A percentile compares a stretch with the other conserved stretches of the same genome.
Evolutionary conservation across 176 grass and related monocot species (phyloP).

Genomic region (Melocanna baccifera): DNA sequence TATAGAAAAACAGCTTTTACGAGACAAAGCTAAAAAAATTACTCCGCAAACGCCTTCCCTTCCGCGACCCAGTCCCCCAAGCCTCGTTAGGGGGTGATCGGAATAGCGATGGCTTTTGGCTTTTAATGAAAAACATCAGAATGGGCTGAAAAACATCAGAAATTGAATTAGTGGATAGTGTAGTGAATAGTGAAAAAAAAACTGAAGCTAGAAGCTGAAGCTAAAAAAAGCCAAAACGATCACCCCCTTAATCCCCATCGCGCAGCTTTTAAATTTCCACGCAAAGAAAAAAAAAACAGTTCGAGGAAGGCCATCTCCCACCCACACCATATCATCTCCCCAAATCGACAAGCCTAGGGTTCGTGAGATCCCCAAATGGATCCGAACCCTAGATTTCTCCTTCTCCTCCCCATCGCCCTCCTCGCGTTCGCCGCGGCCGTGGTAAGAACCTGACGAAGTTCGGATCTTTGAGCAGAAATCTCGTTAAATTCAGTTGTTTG

Average conservation of each 20-base stretch:
- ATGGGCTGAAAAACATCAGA: no score
- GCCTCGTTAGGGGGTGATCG: no score
- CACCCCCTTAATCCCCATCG: neutral
- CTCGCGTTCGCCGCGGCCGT: slow-evolving; percentile 8
- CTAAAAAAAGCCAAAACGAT: no score
- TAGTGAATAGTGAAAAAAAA: no score
- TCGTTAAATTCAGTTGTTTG: neutral
- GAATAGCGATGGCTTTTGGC: no score
- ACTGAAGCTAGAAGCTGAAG: no score
- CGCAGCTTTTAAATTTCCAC: neutral
- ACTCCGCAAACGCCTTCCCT: no score
- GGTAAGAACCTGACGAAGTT: slow-evolving; percentile 14
- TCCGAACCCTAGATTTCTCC: slow-evolving; percentile 14
- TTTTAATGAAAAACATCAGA: no score
- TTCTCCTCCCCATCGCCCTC: neutral
- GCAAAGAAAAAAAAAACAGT: neutral
- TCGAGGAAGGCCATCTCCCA: neutral
- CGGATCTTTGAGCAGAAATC: neutral
- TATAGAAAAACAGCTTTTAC: no score
- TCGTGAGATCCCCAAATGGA: slow-evolving; percentile 28
- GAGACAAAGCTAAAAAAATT: no score
- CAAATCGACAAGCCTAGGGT: slow-evolving; percentile 7
- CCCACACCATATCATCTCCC: neutral
- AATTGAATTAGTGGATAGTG: no score
- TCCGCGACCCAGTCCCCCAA: no score